Evolutionary conservation across 1,284 basidiomycete species (phyloP), one percentile per base, ranked within the genome.

Genomic region (Cerioporus squamosus): DNA sequence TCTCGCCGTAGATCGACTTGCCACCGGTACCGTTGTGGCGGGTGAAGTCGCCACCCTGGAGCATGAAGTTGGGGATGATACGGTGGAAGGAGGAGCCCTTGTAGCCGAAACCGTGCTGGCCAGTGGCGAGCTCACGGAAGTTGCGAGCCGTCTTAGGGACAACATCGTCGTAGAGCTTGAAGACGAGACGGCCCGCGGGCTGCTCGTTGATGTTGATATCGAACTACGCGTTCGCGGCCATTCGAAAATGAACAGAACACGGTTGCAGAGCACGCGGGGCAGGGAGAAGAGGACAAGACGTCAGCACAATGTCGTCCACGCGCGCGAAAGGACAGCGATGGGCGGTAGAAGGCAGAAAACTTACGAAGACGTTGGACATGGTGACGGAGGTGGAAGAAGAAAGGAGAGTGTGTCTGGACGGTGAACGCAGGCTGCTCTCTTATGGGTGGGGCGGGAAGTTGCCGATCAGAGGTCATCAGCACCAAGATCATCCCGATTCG

Each of bases 1-100:
- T 94, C 66, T 86, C 83, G 64, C 96, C 95, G 68, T 96, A 98
- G 75, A 98, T 98, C 24, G 90, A 94, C 76, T 90, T 90, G 54
- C 93, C 94, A 60, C 97, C 96, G 1, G 94, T 98, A 15, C 97
- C 96, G 69, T 98, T 87, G 38, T 73, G 68, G 18, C 67, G 71
- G 62, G 87, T 90, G 75, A 91, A 91, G 69, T 91, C 90, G 53
- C 90, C 90, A 52, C 88, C 88, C 72, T 91, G 82, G 60, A 84
- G 73, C 81, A 84, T 82, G 73, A 83, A 84, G 18, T 69, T 72
- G 66, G 73, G 74, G 65, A 75, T 74, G 61, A 76, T 67, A 62
- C 74, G 73, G 62, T 76, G 74, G 66, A 76, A 74, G 22, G 66
- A 18, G 22, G 77, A 78, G 55, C 73, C 73, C 54, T 68, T 54